Percentiles rank a stretch among this genome's conserved stretches.
Evolutionary conservation across 1,284 basidiomycete genomes (phyloP).

Genomic region (Termitomyces sp.): DNA sequence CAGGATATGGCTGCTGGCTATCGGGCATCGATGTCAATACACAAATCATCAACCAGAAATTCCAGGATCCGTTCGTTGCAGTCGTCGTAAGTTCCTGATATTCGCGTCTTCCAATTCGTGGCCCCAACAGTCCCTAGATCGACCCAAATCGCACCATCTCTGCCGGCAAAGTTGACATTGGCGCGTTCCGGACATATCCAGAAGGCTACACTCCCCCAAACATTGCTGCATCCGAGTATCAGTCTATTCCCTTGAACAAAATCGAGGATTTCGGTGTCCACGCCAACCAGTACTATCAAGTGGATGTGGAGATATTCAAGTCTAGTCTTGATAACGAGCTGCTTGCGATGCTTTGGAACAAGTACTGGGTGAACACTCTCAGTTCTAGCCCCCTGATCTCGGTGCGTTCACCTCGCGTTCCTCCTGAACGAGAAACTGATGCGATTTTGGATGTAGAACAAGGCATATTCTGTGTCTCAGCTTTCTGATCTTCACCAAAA

Average conservation of each 20-base stretch:
- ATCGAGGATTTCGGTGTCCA: constrained; percentile 99
- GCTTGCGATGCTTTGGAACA: constrained; percentile 93
- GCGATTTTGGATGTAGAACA: constrained; percentile 59
- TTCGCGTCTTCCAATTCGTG: background rate
- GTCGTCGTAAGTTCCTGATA: constrained; percentile 69
- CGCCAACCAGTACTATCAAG: constrained; percentile 92
- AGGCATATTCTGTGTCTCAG: constrained; percentile 87
- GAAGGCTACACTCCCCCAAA: constrained; percentile 83
- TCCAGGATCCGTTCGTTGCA: constrained; percentile 95
- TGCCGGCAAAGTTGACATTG: constrained; percentile 97
- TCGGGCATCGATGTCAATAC: constrained; percentile 97
- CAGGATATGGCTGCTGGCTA: constrained; percentile 96
- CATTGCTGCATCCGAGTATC: constrained; percentile 74
- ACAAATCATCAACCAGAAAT: constrained; percentile 92
- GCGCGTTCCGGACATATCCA: constrained; percentile 96
- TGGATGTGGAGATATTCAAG: constrained; percentile 96
- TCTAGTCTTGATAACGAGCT: constrained; percentile 82
- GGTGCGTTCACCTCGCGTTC: constrained; percentile 35
- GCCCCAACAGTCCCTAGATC: constrained; percentile 50
- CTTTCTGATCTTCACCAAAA: constrained; percentile 87
- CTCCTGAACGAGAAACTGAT: constrained; percentile 24
- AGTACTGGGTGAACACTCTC: constrained; percentile 98
- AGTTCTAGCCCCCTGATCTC: constrained; percentile 88
- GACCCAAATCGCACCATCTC: constrained; percentile 98
- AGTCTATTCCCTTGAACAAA: constrained; percentile 91